Conservation (phyloP, 1,284 basidiomycete genomes). For the Heliocybe sulcata region DNA sequence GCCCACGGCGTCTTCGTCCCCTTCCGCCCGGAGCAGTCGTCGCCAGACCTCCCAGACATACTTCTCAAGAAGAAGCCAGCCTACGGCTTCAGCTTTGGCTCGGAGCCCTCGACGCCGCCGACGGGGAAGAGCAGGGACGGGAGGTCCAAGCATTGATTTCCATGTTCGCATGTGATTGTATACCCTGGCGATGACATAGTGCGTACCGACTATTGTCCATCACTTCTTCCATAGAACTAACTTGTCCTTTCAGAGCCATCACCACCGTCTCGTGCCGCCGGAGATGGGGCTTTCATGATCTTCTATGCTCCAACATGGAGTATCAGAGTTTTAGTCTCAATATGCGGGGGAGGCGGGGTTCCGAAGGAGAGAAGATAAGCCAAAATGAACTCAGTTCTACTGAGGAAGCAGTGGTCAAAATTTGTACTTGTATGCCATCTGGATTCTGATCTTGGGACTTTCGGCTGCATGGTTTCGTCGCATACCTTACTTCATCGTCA, state of each 20-base stretch:
- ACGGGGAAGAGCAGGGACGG: not conserved
- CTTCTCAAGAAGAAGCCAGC: constrained; percentile 39
- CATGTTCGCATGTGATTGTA: not conserved
- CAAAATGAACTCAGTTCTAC: not conserved
- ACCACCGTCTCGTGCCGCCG: not conserved
- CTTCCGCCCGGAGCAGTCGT: constrained; percentile 45
- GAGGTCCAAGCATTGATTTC: not conserved
- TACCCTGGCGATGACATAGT: not conserved
- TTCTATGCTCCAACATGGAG: not conserved
- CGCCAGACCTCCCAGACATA: constrained; percentile 48
- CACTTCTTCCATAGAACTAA: not conserved
- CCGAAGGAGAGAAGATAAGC: not conserved
- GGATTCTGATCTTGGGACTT: not conserved
- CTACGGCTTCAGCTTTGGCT: constrained; percentile 19
- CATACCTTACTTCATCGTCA: not conserved
- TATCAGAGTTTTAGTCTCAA: not conserved
- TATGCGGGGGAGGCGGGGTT: not conserved
- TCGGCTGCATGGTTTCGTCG: not conserved
- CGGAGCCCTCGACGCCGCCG: not conserved
- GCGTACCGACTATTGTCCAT: not conserved
- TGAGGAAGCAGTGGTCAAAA: not conserved
- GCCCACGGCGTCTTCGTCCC: constrained; percentile 46
- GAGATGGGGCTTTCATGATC: not conserved
- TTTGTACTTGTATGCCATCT: not conserved
- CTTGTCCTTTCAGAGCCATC: not conserved